Evolutionary conservation across 1,139 yeast genomes (phyloP).

Genomic region (Nakaseomyces uthaithaninus): DNA sequence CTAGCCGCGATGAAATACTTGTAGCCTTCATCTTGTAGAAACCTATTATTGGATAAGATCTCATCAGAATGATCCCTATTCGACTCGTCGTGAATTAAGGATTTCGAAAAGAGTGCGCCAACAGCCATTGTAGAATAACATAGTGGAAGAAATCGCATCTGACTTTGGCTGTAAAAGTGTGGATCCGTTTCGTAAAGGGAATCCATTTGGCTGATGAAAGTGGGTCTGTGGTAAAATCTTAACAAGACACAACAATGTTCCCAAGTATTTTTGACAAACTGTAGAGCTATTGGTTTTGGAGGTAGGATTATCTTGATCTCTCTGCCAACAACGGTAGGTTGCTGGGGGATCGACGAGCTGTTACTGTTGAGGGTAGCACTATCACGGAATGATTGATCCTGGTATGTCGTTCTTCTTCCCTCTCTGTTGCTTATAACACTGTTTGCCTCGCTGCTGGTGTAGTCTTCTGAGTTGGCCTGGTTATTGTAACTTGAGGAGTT

Average conservation of each 20-base stretch:
- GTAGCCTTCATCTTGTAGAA: conserved; percentile 73
- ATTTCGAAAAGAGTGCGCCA: conserved; percentile 62
- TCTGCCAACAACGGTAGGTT: conserved; percentile 35
- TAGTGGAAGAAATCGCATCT: conserved; percentile 62
- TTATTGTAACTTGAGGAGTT: conserved; percentile 10
- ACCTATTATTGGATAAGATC: conserved; percentile 34
- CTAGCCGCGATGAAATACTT: conserved; percentile 83
- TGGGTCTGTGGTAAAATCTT: conserved; percentile 81
- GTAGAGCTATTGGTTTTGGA: conserved; percentile 64
- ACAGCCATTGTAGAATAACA: conserved; percentile 69
- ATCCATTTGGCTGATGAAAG: conserved; percentile 55
- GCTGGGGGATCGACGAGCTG: conserved; percentile 31
- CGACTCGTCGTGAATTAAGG: conserved; percentile 41
- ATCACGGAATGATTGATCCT: too few species aligned
- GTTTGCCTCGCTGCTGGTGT: conserved; percentile 7
- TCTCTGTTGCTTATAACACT: conserved; percentile 8
- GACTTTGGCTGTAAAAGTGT: conserved; percentile 53
- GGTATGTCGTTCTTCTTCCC: conserved; percentile 2
- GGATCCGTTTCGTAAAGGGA: conserved; percentile 61
- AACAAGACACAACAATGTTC: conserved; percentile 80
- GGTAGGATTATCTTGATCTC: conserved; percentile 67
- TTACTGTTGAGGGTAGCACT: conserved; percentile 20
- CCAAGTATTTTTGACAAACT: conserved; percentile 75
- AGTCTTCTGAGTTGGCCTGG: conserved; percentile 5
- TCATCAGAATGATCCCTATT: conserved; percentile 33